Base-by-base conservation (phyloP, 768 basidiomycete genomes). In the Rhodotorula paludigena region DNA sequence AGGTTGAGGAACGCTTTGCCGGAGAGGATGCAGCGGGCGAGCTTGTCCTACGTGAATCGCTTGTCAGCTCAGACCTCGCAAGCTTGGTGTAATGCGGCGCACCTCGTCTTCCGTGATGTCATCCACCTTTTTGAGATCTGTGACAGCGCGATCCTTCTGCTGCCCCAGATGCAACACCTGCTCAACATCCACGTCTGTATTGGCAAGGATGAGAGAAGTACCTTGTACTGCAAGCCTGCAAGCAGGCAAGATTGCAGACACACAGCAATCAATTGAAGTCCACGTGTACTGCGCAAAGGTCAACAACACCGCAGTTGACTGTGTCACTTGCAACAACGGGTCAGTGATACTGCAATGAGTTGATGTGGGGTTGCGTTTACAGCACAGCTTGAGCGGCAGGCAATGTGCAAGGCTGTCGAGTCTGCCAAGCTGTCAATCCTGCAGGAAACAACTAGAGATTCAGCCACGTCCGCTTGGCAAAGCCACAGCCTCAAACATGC, bases 301-400 rank as follows among this genome's bases (percentile, higher is more conserved):
- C 63, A 23, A 66, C 73, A 21, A 75, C 63, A 5, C 73, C 55
- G 32, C 65, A 57, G 42, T 75, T 73, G 49, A 64, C 66, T 7
- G 73, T 72, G 32, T 68, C 66, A 3, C 15, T n/a, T 35, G 73
- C 61, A 28, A 62, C 52, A 62, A 75, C 45, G 75, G 68, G 58
- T 39, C 72, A 11, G 75, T 72, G n/a, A 36, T 42, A 10, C 74
- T 76, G 38, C 45, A 23, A 12, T 44, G 32, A 28, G 25, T 15
- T 3, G n/a, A 25, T 8, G 15, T 15, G 16, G 81, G 15, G 81
- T 81, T 8, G 79, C 78, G 10, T 78, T 78, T 14, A 81, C 76
- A 1, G 80, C 80, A 33, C 78, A 75, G 20, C 77, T 77, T 65
- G 74, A 74, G 36, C 74, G 66, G 2, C 81, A 75, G 2, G 78